Percentiles rank a stretch among this genome's conserved stretches.
phyloP scores from a whole-genome alignment of 1,284 basidiomycete species.

The Vanrija sp. region DNA sequence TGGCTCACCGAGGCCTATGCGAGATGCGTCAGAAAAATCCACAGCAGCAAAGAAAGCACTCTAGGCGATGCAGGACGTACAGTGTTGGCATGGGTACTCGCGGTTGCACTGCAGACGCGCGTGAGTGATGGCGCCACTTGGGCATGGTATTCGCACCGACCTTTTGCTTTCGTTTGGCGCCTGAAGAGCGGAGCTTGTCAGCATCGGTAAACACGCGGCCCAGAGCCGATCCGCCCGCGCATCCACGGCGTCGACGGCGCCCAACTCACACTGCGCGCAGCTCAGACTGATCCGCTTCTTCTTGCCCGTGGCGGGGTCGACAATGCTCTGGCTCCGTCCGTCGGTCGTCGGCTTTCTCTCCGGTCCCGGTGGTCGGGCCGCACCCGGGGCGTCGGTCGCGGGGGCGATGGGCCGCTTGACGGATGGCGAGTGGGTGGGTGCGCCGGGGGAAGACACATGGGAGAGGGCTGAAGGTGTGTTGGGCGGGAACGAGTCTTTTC shows the following conservation, averaged over 20 bases:
- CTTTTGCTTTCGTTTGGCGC: constrained; percentile 48
- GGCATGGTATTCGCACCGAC: constrained; percentile 11
- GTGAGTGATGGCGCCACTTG: background rate
- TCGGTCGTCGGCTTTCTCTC: constrained; percentile 24
- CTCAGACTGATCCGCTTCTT: constrained; percentile 49
- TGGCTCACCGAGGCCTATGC: constrained; percentile 13
- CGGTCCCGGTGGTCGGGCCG: background rate
- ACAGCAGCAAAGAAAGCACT: no score
- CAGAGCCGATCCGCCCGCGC: no score
- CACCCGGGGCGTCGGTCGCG: constrained; percentile 4
- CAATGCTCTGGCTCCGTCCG: constrained; percentile 13
- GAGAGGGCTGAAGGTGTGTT: constrained; percentile 26
- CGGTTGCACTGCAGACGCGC: constrained; percentile 41
- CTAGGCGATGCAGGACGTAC: constrained; percentile 23
- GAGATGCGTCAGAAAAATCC: no score
- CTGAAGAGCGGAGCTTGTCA: constrained; percentile 17
- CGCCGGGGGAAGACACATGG: constrained; percentile 23
- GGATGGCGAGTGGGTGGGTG: constrained; percentile 6
- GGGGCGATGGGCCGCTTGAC: constrained; percentile 10
- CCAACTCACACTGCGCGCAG: constrained; percentile 47
- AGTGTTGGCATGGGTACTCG: constrained; percentile 50
- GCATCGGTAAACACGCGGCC: background rate
- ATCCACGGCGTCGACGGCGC: no score
- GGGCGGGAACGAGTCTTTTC: constrained; percentile 17
- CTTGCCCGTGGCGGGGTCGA: constrained; percentile 29